Evolutionary conservation across 257 asterid genomes (phyloP), one percentile per base, ranked within the genome.

Genomic region (Rhazya stricta): DNA sequence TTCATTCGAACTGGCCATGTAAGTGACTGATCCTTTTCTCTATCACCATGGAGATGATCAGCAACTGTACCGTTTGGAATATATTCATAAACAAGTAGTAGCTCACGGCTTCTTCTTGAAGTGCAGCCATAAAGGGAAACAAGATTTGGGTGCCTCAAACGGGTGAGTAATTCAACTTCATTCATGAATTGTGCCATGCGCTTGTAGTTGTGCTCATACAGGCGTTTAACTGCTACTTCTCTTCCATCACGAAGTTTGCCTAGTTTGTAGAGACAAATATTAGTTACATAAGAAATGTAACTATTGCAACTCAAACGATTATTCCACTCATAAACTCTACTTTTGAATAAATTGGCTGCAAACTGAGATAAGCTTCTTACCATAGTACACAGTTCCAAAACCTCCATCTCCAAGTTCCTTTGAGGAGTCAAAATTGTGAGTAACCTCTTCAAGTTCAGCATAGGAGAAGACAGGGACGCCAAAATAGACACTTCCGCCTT

Each of bases 371-470:
- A 68, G 27, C 45, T 43, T 53, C 57, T 86, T 89, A 90, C 97
- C 97, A 51, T 87, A 74, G 66, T 92, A 92, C 5, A 92, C 97
- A n/a, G 91, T 85, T 67, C 97, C 97, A 72, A 89, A 92, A 74
- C 96, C 96, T 77, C 97, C 97, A 60, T 88, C 93, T 39, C 97
- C 97, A 34, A 92, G 88, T 74, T 90, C 96, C 48, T 80, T 84
- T 30, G 90, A 77, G n/a, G 86, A 71, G 68, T 92, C 89, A 57
- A 90, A 92, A 60, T 73, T 82, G 54, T 83, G 75, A 0, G 96
- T 92, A 72, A 91, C 94, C 58, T 81, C 85, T 75, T 81, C 86
- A n/a, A 92, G 96, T 57, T 90, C 92, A 0, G 72, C 34, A 80
- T 89, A 88, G 45, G 95, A 85, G 89, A 89, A 89, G 57, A 92